Percentiles rank a stretch among this genome's conserved stretches.
phyloP scores from a whole-genome alignment of 176 grass and related monocot species.

The Ensete glaucum region DNA sequence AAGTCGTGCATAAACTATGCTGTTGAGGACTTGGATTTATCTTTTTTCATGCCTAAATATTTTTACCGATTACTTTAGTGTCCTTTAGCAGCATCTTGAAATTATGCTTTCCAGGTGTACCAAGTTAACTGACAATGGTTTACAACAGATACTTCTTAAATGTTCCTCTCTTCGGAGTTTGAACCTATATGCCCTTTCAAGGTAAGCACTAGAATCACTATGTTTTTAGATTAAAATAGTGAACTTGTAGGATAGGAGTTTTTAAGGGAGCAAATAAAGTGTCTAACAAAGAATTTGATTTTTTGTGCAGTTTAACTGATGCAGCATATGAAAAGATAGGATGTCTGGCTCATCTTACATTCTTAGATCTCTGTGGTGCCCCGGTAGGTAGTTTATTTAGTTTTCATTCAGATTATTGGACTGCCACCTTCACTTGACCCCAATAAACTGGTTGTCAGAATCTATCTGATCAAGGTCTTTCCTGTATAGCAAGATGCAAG shows the following conservation, averaged over 20 bases:
- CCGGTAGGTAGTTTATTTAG: slow-evolving; percentile 40
- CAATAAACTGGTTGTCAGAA: slow-evolving; percentile 43
- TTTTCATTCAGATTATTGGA: slow-evolving; percentile 20
- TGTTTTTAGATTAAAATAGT: slow-evolving; percentile 2
- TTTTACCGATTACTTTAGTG: background rate
- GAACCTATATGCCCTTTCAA: slow-evolving; percentile 89
- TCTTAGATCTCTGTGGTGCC: slow-evolving; percentile 85
- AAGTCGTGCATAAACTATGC: background rate
- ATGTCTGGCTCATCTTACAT: slow-evolving; percentile 56
- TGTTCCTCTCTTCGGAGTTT: slow-evolving; percentile 77
- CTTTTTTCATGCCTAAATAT: background rate
- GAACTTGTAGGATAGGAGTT: no score
- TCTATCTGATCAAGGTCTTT: slow-evolving; percentile 59
- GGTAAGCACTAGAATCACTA: slow-evolving; percentile 33
- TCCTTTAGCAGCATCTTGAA: background rate
- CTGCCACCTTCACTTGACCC: background rate
- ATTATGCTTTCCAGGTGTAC: slow-evolving; percentile 44
- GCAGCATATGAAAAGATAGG: slow-evolving; percentile 69
- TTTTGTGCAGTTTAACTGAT: slow-evolving; percentile 62
- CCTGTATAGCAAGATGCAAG: slow-evolving; percentile 60
- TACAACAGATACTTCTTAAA: slow-evolving; percentile 60
- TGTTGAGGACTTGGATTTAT: background rate
- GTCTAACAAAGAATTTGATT: background rate
- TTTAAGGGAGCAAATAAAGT: no score
- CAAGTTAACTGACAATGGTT: slow-evolving; percentile 75